phyloP scores from a whole-genome alignment of 805 yeast genomes.

The Candida manassasensis region DNA sequence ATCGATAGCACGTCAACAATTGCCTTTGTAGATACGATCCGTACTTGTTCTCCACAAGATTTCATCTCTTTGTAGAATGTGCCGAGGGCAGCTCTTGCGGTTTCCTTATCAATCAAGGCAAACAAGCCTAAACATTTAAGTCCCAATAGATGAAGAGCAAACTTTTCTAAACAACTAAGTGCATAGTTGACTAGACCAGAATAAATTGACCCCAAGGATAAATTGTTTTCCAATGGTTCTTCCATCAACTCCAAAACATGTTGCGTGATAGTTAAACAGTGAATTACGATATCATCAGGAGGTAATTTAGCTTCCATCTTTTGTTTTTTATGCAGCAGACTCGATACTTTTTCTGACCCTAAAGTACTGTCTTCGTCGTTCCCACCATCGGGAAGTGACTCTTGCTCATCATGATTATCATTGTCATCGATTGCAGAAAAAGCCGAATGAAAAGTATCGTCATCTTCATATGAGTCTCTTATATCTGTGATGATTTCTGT shows the following conservation, averaged over 20 bases:
- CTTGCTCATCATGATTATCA: conserved; percentile 12
- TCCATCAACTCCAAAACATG: conserved; percentile 64
- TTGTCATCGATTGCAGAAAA: conserved; percentile 28
- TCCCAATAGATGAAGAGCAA: conserved; percentile 58
- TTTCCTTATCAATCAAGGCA: conserved; percentile 58
- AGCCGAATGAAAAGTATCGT: conserved; percentile 47
- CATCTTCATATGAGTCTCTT: conserved; percentile 57
- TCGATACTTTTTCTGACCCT: background rate
- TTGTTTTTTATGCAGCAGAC: conserved; percentile 17
- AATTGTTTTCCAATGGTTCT: conserved; percentile 60
- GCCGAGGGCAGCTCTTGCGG: conserved; percentile 64
- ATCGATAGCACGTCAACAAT: conserved; percentile 75
- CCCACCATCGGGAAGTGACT: conserved; percentile 15
- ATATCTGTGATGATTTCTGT: conserved; percentile 85
- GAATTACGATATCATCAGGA: conserved; percentile 46
- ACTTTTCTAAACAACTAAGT: conserved; percentile 45
- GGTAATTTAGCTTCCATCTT: conserved; percentile 38
- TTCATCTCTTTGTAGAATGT: conserved; percentile 65
- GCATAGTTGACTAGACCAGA: conserved; percentile 80
- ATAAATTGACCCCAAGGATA: conserved; percentile 62
- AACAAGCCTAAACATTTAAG: conserved; percentile 75
- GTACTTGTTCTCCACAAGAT: conserved; percentile 58
- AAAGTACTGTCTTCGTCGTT: conserved; percentile 14
- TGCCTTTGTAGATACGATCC: conserved; percentile 59
- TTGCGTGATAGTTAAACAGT: conserved; percentile 65